Evolutionary conservation across 2,329 filamentous ascomycete species (phyloP).

Genomic region (Cryphonectria nitschkei): DNA sequence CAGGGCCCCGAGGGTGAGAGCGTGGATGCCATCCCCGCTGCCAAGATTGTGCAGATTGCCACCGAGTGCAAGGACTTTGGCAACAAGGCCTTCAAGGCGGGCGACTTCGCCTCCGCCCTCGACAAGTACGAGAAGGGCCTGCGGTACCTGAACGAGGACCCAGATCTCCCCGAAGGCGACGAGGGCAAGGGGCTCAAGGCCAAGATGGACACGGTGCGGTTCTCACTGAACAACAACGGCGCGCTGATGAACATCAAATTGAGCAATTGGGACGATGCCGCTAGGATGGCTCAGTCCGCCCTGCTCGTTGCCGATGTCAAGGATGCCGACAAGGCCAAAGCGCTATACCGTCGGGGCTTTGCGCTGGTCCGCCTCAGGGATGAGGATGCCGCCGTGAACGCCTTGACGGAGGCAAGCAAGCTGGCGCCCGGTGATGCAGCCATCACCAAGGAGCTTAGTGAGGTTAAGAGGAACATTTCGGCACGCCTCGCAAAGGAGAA

Average conservation of each 20-base stretch:
- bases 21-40: constrained; percentile 62
- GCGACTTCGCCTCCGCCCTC: constrained; percentile 70
- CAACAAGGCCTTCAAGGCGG: constrained; percentile 87
- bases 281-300: constrained; percentile 72
- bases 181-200: constrained; percentile 63
- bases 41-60: constrained; percentile 76
- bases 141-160: constrained; percentile 86
- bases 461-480: constrained; percentile 76
- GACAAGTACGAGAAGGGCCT: constrained; percentile 95
- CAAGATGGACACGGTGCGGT: constrained; percentile 74
- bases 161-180: constrained; percentile 59
- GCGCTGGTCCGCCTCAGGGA: constrained; percentile 80
- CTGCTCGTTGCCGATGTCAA: constrained; percentile 67
- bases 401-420: constrained; percentile 75
- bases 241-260: constrained; percentile 86
- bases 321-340: constrained; percentile 86
- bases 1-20: constrained; percentile 40
- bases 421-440: constrained; percentile 76
- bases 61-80: constrained; percentile 87
- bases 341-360: constrained; percentile 78
- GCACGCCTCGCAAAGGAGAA: constrained; percentile 85
- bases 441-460: constrained; percentile 73
- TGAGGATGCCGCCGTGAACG: constrained; percentile 77
- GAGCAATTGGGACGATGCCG: constrained; percentile 69
- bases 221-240: constrained; percentile 86